These are phyloP conservation scores for Rosellinia necatrix DNA, from an alignment of 2,329 filamentous ascomycete genomes.

Conservation along the genomic window DNA sequence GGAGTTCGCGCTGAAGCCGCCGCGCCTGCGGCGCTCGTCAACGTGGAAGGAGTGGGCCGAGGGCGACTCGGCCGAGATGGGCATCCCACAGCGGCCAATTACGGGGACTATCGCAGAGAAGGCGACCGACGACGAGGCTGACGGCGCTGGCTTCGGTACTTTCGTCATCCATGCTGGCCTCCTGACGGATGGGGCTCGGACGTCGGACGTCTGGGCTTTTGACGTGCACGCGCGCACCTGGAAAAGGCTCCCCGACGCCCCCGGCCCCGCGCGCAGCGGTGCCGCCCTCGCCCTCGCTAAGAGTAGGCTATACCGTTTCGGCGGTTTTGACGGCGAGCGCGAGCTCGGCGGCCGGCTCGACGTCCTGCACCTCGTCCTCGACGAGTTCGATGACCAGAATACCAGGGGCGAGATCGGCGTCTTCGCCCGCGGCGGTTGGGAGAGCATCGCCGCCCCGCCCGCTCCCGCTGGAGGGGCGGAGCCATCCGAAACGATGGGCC, in stretches of 20 bases:
- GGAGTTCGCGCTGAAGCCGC: conserved; percentile 48
- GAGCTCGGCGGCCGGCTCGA: conserved; percentile 77
- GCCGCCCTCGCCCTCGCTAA: conserved; percentile 67
- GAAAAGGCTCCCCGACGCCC: conserved; percentile 70
- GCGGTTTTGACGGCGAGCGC: conserved; percentile 73
- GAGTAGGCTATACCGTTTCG: conserved; percentile 75
- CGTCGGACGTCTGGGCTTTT: conserved; percentile 78
- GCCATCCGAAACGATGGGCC: conserved; percentile 7
- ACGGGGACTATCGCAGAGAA: conserved; percentile 60
- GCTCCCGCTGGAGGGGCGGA: conserved; percentile 8
- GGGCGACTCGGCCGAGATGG: conserved; percentile 57
- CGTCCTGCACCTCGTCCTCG: conserved; percentile 62
- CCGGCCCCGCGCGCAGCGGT: conserved; percentile 68
- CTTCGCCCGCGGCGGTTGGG: conserved; percentile 58
- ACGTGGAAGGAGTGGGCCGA: conserved; percentile 62
- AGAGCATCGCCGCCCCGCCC: conserved; percentile 47
- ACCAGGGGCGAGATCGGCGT: conserved; percentile 56
- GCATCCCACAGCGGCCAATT: conserved; percentile 63
- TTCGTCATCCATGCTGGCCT: conserved; percentile 80
- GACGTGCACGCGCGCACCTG: conserved; percentile 67
- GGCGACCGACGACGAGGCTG: conserved; percentile 65
- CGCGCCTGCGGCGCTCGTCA: conserved; percentile 43
- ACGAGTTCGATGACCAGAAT: conserved; percentile 57
- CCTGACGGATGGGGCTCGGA: conserved; percentile 63
- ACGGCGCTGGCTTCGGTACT: conserved; percentile 65